phyloP scores from a whole-genome alignment of 768 basidiomycete species.

The Rhodotorula kratochvilovae region DNA sequence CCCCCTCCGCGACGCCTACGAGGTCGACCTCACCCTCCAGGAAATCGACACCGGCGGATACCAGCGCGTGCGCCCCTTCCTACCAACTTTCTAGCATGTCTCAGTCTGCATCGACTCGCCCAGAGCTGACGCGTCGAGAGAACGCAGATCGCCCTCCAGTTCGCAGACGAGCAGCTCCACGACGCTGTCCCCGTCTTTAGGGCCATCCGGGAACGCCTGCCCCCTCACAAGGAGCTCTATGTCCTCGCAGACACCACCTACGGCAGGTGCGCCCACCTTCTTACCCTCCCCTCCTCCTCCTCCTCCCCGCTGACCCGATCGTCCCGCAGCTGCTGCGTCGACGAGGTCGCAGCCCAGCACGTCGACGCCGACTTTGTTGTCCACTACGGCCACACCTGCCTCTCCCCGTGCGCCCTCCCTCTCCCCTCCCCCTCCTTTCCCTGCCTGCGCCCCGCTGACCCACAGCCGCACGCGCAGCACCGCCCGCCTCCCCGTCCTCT shows the following conservation, averaged over 20 bases:
- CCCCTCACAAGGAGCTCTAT: constrained; percentile 60
- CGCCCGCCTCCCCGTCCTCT: constrained; percentile 79
- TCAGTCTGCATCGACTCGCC: too few species aligned
- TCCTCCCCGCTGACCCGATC: too few species aligned
- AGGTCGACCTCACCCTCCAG: constrained; percentile 63
- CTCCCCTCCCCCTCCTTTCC: too few species aligned
- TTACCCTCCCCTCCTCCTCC: too few species aligned
- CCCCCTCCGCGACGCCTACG: constrained; percentile 63
- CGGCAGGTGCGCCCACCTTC: too few species aligned
- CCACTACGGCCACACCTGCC: constrained; percentile 94
- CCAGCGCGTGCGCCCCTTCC: constrained; percentile 67
- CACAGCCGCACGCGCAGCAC: too few species aligned
- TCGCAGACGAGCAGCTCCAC: constrained; percentile 85
- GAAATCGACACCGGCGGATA: constrained; percentile 62
- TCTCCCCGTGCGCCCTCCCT: too few species aligned
- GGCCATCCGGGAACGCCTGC: constrained; percentile 57
- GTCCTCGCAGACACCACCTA: constrained; percentile 97
- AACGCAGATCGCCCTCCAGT: constrained; percentile 82
- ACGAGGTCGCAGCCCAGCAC: constrained; percentile 91
- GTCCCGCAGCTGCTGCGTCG: constrained; percentile 98
- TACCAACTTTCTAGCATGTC: too few species aligned
- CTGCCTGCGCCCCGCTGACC: too few species aligned
- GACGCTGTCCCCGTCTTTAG: constrained; percentile 80
- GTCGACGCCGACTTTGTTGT: constrained; percentile 84
- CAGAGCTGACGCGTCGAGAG: too few species aligned